These are phyloP conservation scores for Usnea hakonensis DNA, from an alignment of 495 filamentous ascomycete species.

Conservation along the genomic window DNA sequence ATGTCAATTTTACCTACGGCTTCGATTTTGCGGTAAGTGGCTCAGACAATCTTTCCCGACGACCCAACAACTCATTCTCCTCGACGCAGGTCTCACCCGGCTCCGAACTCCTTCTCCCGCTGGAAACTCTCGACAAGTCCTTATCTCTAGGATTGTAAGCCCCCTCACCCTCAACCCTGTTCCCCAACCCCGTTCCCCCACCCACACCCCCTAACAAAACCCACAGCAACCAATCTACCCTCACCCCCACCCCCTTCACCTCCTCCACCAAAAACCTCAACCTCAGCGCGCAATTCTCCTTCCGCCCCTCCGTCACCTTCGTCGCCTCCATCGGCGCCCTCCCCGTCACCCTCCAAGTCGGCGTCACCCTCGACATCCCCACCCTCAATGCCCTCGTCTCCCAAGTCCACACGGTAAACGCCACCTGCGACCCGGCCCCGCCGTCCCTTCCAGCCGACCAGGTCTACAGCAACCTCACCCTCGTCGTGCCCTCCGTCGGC, in stretches of 20 bases:
- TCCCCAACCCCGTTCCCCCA: neutral
- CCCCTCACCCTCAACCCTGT: too few species aligned
- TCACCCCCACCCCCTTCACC: neutral
- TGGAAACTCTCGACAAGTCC: constrained; percentile 2
- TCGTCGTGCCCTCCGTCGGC: constrained; percentile 4
- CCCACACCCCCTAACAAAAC: neutral
- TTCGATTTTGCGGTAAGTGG: constrained; percentile 11
- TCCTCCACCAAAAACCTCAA: constrained; percentile 5
- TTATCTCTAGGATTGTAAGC: constrained; percentile 14
- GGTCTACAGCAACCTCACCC: constrained; percentile 7
- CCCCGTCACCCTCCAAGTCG: neutral
- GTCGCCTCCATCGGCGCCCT: neutral
- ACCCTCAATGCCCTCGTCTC: constrained; percentile 1
- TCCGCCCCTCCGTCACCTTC: constrained; percentile 11
- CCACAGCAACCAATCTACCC: constrained; percentile 4
- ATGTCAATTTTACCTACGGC: constrained; percentile 15
- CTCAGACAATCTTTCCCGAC: too few species aligned
- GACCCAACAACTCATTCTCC: neutral
- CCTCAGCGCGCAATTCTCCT: constrained; percentile 6
- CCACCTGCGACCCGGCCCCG: neutral
- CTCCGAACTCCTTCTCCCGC: constrained; percentile 3
- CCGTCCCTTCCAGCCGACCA: neutral
- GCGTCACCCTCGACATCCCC: constrained; percentile 7
- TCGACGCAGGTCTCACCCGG: neutral
- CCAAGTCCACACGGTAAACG: constrained; percentile 11